Evolutionary conservation across 352 stramenopile genomes (phyloP), one percentile per base, ranked within the genome.

Genomic region (Pythium dissimile): DNA sequence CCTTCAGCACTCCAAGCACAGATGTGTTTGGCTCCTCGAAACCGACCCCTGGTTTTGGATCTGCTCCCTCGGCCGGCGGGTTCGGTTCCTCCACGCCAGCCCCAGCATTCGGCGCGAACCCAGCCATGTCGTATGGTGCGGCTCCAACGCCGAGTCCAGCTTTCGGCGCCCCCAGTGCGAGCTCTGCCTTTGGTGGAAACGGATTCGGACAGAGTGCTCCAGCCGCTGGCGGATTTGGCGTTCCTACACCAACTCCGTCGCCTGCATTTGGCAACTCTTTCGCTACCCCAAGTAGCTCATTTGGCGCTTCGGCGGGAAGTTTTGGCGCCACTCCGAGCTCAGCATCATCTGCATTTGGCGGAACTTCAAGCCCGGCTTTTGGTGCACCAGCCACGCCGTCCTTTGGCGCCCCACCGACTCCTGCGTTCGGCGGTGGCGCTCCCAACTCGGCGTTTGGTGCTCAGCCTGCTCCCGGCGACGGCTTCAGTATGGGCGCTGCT

Each of bases 401-500:
- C 20, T 80, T 77, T 57, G 66, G 70, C 13, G 68, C 68, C 9
- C 43, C 55, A 7, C 46, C 55, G 30, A 46, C 60, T 32, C 51
- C 69, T 35, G 43, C 48, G n/a, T 72, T 73, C 60, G 54, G 48
- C 28, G 59, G 53, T 20, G 12, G n/a, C n/a, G n/a, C n/a, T n/a
- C n/a, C n/a, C n/a, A 69, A 71, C 5, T 26, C 50, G 16, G 50
- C 10, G 5, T 57, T 57, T 35, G 50, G 50, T 38, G 45, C 66
- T 28, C 49, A 59, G 24, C 61, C 43, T 18, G 39, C 38, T 12
- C 49, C 44, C 23, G 73, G 72, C n/a, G 79, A 77, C 23, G 71
- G 73, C 24, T 94, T 94, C 42, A 85, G 60, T 54, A 79, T 92
- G 62, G 85, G 85, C 7, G 70, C 71, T 8, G 75, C 81, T 42